phyloP scores from a whole-genome alignment of 2,329 filamentous ascomycete species.

The Cladophialophora chaetospira region DNA sequence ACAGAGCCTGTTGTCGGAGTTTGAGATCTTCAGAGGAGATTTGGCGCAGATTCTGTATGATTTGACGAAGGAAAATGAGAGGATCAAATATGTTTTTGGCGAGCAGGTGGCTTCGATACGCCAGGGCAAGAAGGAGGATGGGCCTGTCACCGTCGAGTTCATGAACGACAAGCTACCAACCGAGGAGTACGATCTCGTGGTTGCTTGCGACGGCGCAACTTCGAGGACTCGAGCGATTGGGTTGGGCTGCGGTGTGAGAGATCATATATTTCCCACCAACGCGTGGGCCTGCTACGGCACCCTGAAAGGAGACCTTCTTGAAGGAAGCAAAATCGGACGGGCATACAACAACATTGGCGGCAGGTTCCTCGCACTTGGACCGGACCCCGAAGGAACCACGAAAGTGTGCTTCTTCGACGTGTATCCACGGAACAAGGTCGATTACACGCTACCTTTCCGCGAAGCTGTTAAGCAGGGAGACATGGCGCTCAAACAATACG shows the following conservation, averaged over 20 bases:
- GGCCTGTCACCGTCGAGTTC: slow-evolving; percentile 44
- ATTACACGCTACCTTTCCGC: not conserved
- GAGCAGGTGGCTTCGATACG: slow-evolving; percentile 28
- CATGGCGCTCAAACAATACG: slow-evolving; percentile 37
- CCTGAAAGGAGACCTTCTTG: slow-evolving; percentile 30
- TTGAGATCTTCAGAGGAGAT: slow-evolving; percentile 62
- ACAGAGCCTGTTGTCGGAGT: slow-evolving; percentile 55
- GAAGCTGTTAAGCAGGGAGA: slow-evolving; percentile 11
- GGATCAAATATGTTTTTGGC: slow-evolving; percentile 41
- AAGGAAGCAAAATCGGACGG: slow-evolving; percentile 32
- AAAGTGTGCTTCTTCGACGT: slow-evolving; percentile 31
- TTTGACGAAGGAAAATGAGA: slow-evolving; percentile 12
- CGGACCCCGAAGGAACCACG: slow-evolving; percentile 15
- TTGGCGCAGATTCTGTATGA: slow-evolving; percentile 56
- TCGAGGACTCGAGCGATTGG: slow-evolving; percentile 53
- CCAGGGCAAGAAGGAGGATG: slow-evolving; percentile 28
- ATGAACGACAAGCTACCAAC: slow-evolving; percentile 42
- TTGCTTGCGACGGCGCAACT: slow-evolving; percentile 59
- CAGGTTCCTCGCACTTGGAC: slow-evolving; percentile 30
- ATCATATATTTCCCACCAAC: slow-evolving; percentile 31
- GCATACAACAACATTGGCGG: not conserved
- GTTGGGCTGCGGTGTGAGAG: slow-evolving; percentile 32
- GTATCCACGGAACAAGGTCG: not conserved
- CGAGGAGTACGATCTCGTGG: slow-evolving; percentile 54
- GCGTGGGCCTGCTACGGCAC: slow-evolving; percentile 37